phyloP scores from a whole-genome alignment of 139 green algal genomes.

The Chlorella sp. region DNA sequence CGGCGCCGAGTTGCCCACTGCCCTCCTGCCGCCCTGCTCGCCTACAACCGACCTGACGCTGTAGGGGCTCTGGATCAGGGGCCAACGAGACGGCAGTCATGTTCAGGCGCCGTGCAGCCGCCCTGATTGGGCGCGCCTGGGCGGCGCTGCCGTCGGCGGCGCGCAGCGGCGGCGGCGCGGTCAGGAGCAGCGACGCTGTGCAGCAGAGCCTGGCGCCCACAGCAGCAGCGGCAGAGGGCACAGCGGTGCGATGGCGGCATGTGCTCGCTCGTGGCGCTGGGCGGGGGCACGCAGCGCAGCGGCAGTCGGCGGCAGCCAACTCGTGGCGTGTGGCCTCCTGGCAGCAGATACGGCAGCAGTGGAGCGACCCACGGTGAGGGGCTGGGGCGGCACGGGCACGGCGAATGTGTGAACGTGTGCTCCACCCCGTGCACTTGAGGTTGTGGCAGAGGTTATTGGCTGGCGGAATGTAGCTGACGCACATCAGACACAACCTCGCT shows the following conservation, averaged over 20 bases:
- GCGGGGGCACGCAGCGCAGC: background rate
- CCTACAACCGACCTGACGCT: too few species aligned
- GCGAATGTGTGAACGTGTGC: too few species aligned
- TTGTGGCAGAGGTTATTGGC: too few species aligned
- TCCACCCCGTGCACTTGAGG: too few species aligned
- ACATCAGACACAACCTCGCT: too few species aligned
- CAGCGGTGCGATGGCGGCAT: too few species aligned
- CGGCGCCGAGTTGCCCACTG: too few species aligned
- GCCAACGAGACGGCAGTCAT: background rate
- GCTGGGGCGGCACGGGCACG: too few species aligned
- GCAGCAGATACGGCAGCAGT: constrained; percentile 33
- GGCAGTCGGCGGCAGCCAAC: background rate
- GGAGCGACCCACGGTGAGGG: background rate
- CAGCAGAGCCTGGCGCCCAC: background rate
- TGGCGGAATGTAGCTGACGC: too few species aligned
- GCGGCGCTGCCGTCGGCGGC: background rate
- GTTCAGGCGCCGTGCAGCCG: background rate
- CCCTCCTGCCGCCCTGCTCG: too few species aligned
- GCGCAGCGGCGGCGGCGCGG: background rate
- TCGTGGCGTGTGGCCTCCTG: background rate
- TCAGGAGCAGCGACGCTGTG: background rate
- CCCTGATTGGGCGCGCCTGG: background rate
- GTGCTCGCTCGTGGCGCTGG: too few species aligned
- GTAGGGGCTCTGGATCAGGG: too few species aligned
- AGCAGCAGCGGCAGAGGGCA: background rate